A percentile compares a stretch with the other conserved stretches of the same genome.
Evolutionary conservation across 2,329 filamentous ascomycete species (phyloP).

Genomic region (Colletotrichum destructivum): DNA sequence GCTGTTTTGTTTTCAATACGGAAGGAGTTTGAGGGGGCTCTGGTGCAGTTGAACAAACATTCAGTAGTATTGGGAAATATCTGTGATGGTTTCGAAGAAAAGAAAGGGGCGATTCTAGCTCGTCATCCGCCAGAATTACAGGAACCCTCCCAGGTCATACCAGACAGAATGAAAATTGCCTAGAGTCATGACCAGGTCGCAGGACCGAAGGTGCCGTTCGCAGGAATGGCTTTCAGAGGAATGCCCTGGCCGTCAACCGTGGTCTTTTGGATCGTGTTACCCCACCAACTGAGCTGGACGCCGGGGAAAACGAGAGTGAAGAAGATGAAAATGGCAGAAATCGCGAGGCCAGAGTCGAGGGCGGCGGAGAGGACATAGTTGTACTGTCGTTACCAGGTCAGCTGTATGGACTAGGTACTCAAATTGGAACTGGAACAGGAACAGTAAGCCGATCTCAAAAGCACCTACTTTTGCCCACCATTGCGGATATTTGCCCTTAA

Average conservation of each 20-base stretch:
- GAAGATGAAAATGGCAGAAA: constrained; percentile 60
- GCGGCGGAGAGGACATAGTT: constrained; percentile 61
- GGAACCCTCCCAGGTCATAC: not conserved
- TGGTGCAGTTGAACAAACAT: not conserved
- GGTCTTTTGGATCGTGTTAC: constrained; percentile 50
- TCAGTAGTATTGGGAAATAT: constrained; percentile 1
- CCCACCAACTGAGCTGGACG: constrained; percentile 57
- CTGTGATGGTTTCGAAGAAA: not conserved
- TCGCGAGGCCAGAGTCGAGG: constrained; percentile 58
- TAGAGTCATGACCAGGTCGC: constrained; percentile 24
- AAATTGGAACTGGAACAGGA: not conserved
- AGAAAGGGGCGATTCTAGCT: not conserved
- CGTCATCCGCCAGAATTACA: not conserved
- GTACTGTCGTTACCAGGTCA: constrained; percentile 38
- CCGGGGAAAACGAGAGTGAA: constrained; percentile 59
- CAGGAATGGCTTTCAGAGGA: constrained; percentile 26
- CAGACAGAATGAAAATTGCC: not conserved
- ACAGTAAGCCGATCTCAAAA: too few species aligned
- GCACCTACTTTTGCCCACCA: constrained; percentile 36
- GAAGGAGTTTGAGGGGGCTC: not conserved
- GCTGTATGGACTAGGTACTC: not conserved
- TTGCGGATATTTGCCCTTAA: constrained; percentile 34
- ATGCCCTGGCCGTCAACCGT: constrained; percentile 58
- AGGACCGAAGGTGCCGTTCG: constrained; percentile 33
- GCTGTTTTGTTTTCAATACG: not conserved